Conservation (phyloP, 306 rosid genomes). For the Oemleria cerasiformis region DNA sequence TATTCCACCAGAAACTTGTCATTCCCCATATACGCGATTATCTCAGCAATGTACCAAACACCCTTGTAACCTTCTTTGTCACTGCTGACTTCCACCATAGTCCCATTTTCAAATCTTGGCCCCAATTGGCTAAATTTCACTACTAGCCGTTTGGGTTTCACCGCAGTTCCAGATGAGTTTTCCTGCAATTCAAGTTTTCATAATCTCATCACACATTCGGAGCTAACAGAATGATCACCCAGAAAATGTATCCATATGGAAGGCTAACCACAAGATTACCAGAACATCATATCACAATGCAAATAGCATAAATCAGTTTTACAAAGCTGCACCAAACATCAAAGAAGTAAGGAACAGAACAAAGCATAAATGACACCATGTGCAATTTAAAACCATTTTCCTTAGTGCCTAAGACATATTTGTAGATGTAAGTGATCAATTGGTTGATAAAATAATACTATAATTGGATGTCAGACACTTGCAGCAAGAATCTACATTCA, state of each 20-base stretch:
- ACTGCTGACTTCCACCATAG: conserved; percentile 36
- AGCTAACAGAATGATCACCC: background rate
- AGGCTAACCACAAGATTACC: background rate
- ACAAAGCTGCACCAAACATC: background rate
- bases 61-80: conserved; percentile 43
- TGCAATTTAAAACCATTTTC: conserved; percentile 3
- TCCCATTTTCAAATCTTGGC: conserved; percentile 26
- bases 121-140: conserved; percentile 20
- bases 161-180: conserved; percentile 14
- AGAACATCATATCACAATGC: background rate
- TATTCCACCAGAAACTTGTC: conserved; percentile 43
- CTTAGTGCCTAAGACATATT: background rate
- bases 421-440: too few relatives aligned
- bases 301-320: background rate
- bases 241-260: background rate
- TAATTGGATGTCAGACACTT: background rate
- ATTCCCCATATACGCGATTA: conserved; percentile 26
- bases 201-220: conserved; percentile 7
- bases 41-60: conserved; percentile 42
- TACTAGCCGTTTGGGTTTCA: conserved; percentile 19
- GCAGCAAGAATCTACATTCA: background rate
- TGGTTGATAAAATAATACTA: background rate
- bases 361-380: background rate
- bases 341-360: background rate
- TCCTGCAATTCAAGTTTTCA: conserved; percentile 33